Evolutionary conservation across 495 filamentous ascomycete species (phyloP), one percentile per base, ranked within the genome.

Genomic region (Penicillium chermesinum): DNA sequence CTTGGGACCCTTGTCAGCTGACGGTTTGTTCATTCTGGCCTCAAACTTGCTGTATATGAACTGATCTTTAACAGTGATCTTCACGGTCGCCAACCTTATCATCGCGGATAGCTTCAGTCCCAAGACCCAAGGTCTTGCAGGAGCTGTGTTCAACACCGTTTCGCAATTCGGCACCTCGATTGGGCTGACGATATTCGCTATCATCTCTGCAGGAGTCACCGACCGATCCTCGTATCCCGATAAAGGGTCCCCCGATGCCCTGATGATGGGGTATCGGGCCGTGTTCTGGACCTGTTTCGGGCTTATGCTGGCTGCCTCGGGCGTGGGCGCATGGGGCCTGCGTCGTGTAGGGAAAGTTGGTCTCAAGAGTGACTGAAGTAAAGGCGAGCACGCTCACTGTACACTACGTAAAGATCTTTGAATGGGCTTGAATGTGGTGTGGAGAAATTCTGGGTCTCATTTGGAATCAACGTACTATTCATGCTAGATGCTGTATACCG

Each of bases 71-170:
- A 18, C 12, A 58, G 55, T 54, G 2, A 62, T 82, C 2, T 85
- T 80, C 64, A 79, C 75, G 0, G 68, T 83, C 2, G 74, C 73
- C 1, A 75, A 79, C 41, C 64, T 87, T 15, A 54, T 85, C 36
- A 79, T 86, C 46, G 75, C 80, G 1, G 61, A 72, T n/a, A 70
- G 71, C 4, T 84, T 85, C 51, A 76, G 81, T 0, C 48, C 66
- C 1, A 59, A 76, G 38, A 82, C 72, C 0, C 81, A 86, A 41
- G 79, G 72, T 0, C 71, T 87, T 1, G 81, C 79, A 1, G 81
- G 82, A 2, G 82, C 77, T 2, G 79, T 86, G 0, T 85, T 85
- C 67, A 82, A 84, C 50, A 81, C 80, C 0, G 57, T 79, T n/a
- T 59, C 73, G 2, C 81, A 85, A 54, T 74, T 85, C 41, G 84